Evolutionary conservation across 345 rosid genomes (phyloP).

Genomic region (Turritis glabra): DNA sequence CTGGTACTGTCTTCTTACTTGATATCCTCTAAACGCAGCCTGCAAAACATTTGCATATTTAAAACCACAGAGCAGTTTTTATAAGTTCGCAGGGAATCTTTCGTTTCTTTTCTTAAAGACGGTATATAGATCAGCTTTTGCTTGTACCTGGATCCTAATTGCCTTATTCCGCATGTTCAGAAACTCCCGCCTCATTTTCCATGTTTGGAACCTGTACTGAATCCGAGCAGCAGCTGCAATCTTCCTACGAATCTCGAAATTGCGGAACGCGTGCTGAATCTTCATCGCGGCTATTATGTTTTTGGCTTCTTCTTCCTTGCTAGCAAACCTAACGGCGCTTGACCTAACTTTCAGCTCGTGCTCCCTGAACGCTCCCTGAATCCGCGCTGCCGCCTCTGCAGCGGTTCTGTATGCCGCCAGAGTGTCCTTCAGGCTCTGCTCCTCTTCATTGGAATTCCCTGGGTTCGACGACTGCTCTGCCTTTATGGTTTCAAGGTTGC

Average conservation of each 20-base stretch:
- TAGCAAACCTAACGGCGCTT: conserved; percentile 46
- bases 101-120: background rate
- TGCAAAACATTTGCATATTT: conserved; percentile 36
- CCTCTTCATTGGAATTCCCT: conserved; percentile 60
- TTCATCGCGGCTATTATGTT: conserved; percentile 86
- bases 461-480: conserved; percentile 35
- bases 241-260: conserved; percentile 59
- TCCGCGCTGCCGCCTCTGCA: conserved; percentile 95
- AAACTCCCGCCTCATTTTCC: conserved; percentile 82
- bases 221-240: conserved; percentile 87
- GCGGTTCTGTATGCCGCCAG: conserved; percentile 83
- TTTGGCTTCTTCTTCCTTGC: conserved; percentile 71
- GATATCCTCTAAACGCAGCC: conserved; percentile 90
- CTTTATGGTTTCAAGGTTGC: conserved; percentile 54
- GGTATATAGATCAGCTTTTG: background rate
- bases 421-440: conserved; percentile 68
- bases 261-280: conserved; percentile 95
- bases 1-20: conserved; percentile 72
- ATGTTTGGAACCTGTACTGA: conserved; percentile 85
- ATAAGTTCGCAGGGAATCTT: background rate
- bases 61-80: background rate
- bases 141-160: conserved; percentile 78
- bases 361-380: conserved; percentile 86
- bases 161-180: conserved; percentile 71
- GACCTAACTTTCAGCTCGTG: conserved; percentile 70